phyloP scores from a whole-genome alignment of 306 rosid genomes.

The Dryas alaskensis region DNA sequence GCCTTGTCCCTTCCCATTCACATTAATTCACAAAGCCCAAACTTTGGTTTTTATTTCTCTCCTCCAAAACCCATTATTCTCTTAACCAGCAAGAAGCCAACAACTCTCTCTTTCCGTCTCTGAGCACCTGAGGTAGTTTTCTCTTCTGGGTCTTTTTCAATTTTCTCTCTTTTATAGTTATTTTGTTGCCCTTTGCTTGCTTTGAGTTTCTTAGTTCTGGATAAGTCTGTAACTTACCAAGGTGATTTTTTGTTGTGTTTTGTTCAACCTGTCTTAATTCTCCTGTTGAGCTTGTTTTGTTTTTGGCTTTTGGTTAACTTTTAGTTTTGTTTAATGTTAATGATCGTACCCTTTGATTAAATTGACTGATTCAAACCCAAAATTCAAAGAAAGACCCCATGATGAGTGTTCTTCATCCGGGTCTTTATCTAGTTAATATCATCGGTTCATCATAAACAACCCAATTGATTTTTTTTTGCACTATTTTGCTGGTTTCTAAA shows the following conservation, averaged over 20 bases:
- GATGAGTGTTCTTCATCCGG: not conserved
- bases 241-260: not conserved
- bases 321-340: not conserved
- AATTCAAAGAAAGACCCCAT: not conserved
- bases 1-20: not conserved
- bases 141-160: constrained; percentile 21
- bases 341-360: not conserved
- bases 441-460: not conserved
- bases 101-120: not conserved
- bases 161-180: not conserved
- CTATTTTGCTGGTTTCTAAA: not conserved
- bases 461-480: not conserved
- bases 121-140: constrained; percentile 41
- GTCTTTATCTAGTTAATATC: not conserved
- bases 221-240: not conserved
- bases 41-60: not conserved
- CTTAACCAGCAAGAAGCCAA: not conserved
- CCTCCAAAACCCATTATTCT: not conserved
- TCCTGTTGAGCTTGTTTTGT: not conserved
- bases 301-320: not conserved
- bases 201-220: not conserved
- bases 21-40: not conserved
- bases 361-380: not conserved
- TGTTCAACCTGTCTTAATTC: not conserved
- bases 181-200: not conserved